Conservation (phyloP, 2,329 filamentous ascomycete genomes). For the Scedosporium dehoogii region DNA sequence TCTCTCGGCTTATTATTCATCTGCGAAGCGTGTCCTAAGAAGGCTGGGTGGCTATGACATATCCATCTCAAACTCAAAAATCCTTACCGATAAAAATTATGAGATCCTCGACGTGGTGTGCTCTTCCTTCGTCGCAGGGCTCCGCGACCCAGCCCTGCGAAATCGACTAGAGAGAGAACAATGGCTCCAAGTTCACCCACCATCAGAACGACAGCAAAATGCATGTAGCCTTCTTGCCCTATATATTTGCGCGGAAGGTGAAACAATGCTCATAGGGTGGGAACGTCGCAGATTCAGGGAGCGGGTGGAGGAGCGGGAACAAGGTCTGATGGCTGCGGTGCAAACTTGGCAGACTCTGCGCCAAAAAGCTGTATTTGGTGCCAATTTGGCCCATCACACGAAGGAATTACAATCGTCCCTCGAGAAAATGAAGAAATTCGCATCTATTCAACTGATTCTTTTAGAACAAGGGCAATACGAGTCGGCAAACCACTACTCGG, state of each 20-base stretch:
- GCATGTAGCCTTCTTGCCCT: constrained; percentile 44
- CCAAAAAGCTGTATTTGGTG: constrained; percentile 26
- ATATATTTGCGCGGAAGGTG: constrained; percentile 44
- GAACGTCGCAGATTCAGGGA: constrained; percentile 20
- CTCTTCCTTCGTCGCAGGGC: constrained; percentile 43
- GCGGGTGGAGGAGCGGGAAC: constrained; percentile 25
- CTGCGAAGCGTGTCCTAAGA: constrained; percentile 39
- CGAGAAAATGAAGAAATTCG: constrained; percentile 39
- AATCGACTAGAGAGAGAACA: constrained; percentile 32
- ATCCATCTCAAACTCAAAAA: constrained; percentile 32
- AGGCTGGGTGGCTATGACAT: constrained; percentile 40
- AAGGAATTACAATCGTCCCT: constrained; percentile 40
- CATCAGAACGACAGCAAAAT: constrained; percentile 14
- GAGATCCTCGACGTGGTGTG: constrained; percentile 40
- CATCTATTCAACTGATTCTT: constrained; percentile 41
- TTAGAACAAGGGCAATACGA: constrained; percentile 46
- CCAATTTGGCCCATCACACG: constrained; percentile 39
- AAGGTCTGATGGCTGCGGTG: constrained; percentile 26
- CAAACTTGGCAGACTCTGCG: constrained; percentile 36
- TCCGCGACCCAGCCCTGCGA: constrained; percentile 36
- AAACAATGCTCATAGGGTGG: constrained; percentile 39
- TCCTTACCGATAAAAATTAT: constrained; percentile 34
- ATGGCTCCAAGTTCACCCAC: constrained; percentile 32
- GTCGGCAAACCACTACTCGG: constrained; percentile 35
- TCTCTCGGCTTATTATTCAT: constrained; percentile 34